Base-by-base conservation (phyloP, 371 early-diverging fungal genomes). In the Rozella allomycis region DNA sequence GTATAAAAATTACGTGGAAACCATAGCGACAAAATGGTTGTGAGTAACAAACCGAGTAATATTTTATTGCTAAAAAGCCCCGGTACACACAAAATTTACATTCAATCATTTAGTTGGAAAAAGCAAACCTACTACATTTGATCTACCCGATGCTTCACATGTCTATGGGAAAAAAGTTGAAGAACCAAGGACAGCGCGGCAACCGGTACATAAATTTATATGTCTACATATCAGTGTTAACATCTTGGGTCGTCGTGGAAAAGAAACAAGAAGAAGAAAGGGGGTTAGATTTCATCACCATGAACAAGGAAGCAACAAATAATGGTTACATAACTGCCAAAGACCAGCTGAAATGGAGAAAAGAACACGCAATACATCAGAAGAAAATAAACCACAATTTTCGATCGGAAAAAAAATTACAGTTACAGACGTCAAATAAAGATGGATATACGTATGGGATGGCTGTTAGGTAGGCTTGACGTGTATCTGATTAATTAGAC, bases 271-370 rank as follows among this genome's bases (percentile, higher is more conserved):
- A 57, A 30, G 40, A 43, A 4, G 38, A 40, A 7, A 50, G 55
- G n/a, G 43, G 58, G 6, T 45, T 63, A 17, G 58, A 63, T 43
- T 63, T 59, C 47, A 46, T 59, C 26, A 42, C 60, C 22, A 63
- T 63, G 63, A 63, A 63, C 44, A 43, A 55, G 26, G 46, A 46
- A 33, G 40, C 53, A n/a, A 49, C 54, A 12, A 49, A 51, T 25
- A 43, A 52, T 18, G 52, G 54, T 2, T 46, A 59, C 31, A 41
- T 46, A 14, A 35, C 40, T 8, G 53, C 63, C 8, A 40, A 33
- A 17, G 52, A 38, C 2, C 46, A 56, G 10, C 32, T 53, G 8
- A 36, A 43, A 26, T 58, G 47, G 38, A 38, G 56, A 14, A 45
- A 52, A 29, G 12, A 17, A 5, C 41, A 63, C 38, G 58, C 59